Conservation (phyloP, 352 stramenopile genomes). For the Pythium brassicae region DNA sequence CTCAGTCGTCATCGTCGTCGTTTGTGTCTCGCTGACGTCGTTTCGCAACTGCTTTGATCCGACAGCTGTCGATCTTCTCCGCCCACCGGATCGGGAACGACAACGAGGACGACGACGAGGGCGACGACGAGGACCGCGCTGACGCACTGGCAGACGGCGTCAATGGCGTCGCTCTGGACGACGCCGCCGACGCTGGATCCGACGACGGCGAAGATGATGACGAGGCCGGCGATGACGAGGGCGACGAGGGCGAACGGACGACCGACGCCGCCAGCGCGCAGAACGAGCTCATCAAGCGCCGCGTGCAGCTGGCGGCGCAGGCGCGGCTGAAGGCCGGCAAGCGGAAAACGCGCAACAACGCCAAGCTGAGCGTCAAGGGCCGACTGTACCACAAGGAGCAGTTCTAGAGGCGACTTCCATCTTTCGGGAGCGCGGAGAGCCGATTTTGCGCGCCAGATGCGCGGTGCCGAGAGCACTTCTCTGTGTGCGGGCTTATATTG, state of each 20-base stretch:
- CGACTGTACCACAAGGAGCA: conserved; percentile 79
- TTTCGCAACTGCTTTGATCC: neutral
- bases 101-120: conserved; percentile 33
- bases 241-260: conserved; percentile 10
- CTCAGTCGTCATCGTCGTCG: neutral
- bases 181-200: conserved; percentile 19
- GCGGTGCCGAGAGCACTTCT: neutral
- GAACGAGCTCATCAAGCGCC: conserved; percentile 77
- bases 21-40: neutral
- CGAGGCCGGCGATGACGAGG: conserved; percentile 25
- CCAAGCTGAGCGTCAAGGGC: conserved; percentile 87
- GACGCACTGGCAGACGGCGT: conserved; percentile 32
- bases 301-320: conserved; percentile 68
- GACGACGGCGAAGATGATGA: conserved; percentile 7
- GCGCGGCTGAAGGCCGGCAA: conserved; percentile 51
- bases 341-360: conserved; percentile 64
- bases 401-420: conserved; percentile 48
- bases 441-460: no score
- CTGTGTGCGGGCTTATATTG: conserved; percentile 22
- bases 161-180: conserved; percentile 26
- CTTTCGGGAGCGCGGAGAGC: neutral
- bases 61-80: conserved; percentile 78
- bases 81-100: conserved; percentile 48
- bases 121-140: conserved; percentile 38
- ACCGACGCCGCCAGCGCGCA: conserved; percentile 43